These are phyloP conservation scores for Lathyrus aphaca DNA, from an alignment of 306 rosid species.

Conservation along the genomic window DNA sequence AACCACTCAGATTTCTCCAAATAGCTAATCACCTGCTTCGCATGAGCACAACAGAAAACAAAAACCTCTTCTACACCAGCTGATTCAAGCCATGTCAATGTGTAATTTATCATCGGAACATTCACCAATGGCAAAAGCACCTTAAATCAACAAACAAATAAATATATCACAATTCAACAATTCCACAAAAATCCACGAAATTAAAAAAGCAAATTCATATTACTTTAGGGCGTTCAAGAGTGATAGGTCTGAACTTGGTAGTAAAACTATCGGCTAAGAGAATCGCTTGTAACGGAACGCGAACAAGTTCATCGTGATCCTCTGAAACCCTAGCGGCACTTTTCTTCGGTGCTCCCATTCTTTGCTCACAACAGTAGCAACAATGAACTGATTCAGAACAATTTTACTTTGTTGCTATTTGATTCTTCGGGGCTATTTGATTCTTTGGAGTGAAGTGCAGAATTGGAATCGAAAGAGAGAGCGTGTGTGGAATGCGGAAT, in stretches of 20 bases:
- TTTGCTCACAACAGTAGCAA: not conserved
- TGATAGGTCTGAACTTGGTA: slow-evolving; percentile 93
- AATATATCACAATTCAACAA: not conserved
- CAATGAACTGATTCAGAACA: not conserved
- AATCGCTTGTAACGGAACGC: slow-evolving; percentile 82
- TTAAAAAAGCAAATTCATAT: not conserved
- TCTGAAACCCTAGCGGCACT: slow-evolving; percentile 73
- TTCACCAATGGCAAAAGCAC: slow-evolving; percentile 85
- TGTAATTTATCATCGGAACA: slow-evolving; percentile 89
- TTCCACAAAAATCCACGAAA: not conserved
- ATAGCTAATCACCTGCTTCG: slow-evolving; percentile 82
- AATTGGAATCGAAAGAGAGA: not conserved
- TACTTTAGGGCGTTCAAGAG: slow-evolving; percentile 97
- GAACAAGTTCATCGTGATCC: slow-evolving; percentile 77
- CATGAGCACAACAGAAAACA: slow-evolving; percentile 90
- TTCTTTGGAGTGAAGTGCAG: not conserved
- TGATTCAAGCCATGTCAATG: slow-evolving; percentile 94
- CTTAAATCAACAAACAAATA: slow-evolving; percentile 41
- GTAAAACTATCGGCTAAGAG: slow-evolving; percentile 91
- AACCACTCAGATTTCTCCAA: slow-evolving; percentile 84
- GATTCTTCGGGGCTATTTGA: not conserved
- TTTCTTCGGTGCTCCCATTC: slow-evolving; percentile 83
- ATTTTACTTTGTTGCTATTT: not conserved
- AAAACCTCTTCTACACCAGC: slow-evolving; percentile 97
- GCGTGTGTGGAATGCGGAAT: not conserved